Base-by-base conservation (phyloP, 1,284 basidiomycete genomes). In the Heterobasidion parviporum region DNA sequence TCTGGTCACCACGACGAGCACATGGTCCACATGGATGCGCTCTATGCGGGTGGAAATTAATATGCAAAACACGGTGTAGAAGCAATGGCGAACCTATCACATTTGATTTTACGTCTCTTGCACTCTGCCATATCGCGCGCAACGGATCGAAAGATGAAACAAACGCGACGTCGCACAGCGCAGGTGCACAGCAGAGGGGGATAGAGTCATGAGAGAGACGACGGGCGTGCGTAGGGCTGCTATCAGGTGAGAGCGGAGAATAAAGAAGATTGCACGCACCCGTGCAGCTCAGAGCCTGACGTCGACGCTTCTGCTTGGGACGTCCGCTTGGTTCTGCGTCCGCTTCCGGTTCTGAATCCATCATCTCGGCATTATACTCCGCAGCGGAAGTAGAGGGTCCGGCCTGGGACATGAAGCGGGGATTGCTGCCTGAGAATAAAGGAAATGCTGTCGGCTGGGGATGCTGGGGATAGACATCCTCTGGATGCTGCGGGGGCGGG, bases 241-340 rank as follows among this genome's bases (percentile, higher is more conserved):
- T 50, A 49, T 54, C 54, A 20, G 57, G 48, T 20, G 50, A 52
- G 53, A 53, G 55, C 54, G 47, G 56, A 44, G 35, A 55, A 32
- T 45, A 45, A 54, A 45, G 46, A 51, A 54, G 50, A 54, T 46
- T 32, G 52, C 54, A 72, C 79, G 73, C 67, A 87, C 87, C 87
- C 56, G 87, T 89, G 69, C 87, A 89, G 63, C 86, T 89, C 62
- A 89, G 69, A 43, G 86, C 85, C 65, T 89, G 87, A 54, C 87
- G 72, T 54, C 86, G 74, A 53, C 87, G 74, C 68, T 86, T 88
- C 78, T 87, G 88, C 74, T 87, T 87, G 34, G 81, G 83, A 43
- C 61, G 57, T 51, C 34, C 41, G 15, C 56, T 52, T 10, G 74
- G 76, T 54, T 74, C 75, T 5, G 64, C 61, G 49, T 82, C 82